phyloP scores from a whole-genome alignment of 1,284 basidiomycete genomes.

The Puccinia novopanici region DNA sequence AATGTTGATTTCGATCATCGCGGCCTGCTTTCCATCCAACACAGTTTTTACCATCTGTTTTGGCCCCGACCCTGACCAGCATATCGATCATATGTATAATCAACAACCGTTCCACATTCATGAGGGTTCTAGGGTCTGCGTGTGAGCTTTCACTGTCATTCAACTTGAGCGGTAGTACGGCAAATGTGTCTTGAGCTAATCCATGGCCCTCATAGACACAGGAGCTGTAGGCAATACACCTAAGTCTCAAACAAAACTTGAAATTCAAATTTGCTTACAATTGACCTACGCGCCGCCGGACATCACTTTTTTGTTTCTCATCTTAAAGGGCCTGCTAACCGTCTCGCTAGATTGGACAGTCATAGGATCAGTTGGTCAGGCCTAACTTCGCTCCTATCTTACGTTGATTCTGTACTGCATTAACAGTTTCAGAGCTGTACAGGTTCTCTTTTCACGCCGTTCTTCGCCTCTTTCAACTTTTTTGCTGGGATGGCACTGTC shows the following conservation, averaged over 20 bases:
- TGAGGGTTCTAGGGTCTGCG: constrained; percentile 50
- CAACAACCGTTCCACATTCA: constrained; percentile 53
- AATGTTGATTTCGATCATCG: not conserved
- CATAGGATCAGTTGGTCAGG: constrained; percentile 44
- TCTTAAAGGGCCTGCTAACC: constrained; percentile 40
- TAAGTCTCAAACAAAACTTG: not conserved
- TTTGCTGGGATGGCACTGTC: constrained; percentile 31
- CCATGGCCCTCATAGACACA: constrained; percentile 11
- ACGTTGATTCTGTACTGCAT: not conserved
- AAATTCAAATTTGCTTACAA: not conserved
- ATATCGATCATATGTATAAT: constrained; percentile 58
- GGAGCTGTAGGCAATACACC: constrained; percentile 36
- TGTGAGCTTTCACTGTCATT: constrained; percentile 20
- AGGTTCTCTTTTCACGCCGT: constrained; percentile 48
- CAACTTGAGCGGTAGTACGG: not conserved
- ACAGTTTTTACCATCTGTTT: constrained; percentile 57
- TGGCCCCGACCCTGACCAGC: constrained; percentile 58
- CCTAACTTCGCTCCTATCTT: not conserved
- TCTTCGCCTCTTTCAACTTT: constrained; percentile 44
- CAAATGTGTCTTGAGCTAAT: not conserved
- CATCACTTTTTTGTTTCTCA: not conserved
- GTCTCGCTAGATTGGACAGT: constrained; percentile 48
- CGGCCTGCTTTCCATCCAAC: not conserved
- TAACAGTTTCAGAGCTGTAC: not conserved
- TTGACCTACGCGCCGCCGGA: not conserved